phyloP scores from a whole-genome alignment of 768 basidiomycete species.

The Pleurotus tuber-regium region DNA sequence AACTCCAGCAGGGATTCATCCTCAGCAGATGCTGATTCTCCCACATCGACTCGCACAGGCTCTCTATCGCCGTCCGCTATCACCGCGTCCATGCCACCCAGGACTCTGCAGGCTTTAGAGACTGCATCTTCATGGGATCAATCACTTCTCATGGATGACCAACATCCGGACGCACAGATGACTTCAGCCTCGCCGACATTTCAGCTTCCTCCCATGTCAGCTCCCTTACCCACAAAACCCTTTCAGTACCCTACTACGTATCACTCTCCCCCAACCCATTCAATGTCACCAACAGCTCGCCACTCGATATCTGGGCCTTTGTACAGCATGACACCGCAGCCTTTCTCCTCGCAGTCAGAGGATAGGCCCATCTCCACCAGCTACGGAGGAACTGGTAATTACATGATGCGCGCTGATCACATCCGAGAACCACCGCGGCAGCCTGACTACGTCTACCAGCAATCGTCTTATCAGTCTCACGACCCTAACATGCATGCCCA shows the following conservation, averaged over 20 bases:
- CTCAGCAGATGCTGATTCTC: constrained; percentile 35
- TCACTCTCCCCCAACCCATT: constrained; percentile 27
- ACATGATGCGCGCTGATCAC: constrained; percentile 39
- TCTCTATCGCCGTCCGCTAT: constrained; percentile 63
- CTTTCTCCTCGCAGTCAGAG: constrained; percentile 43
- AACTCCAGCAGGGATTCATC: constrained; percentile 43
- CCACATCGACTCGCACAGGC: constrained; percentile 53
- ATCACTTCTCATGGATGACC: constrained; percentile 49
- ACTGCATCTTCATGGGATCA: constrained; percentile 51
- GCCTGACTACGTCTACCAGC: constrained; percentile 53
- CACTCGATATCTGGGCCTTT: constrained; percentile 38
- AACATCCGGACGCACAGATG: constrained; percentile 34
- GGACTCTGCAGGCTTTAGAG: constrained; percentile 47
- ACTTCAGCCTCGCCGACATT: constrained; percentile 37
- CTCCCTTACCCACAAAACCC: constrained; percentile 47
- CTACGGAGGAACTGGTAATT: constrained; percentile 43
- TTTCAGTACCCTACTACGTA: constrained; percentile 36
- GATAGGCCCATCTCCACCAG: constrained; percentile 48
- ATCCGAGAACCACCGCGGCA: constrained; percentile 28
- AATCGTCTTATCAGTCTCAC: constrained; percentile 42
- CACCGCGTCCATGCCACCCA: constrained; percentile 47
- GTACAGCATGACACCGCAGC: constrained; percentile 34
- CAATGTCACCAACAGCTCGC: constrained; percentile 41
- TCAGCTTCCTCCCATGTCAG: constrained; percentile 41
- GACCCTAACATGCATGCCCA: constrained; percentile 41